Base-by-base conservation (phyloP, 208 protist genomes). In the Porcisia deanei region DNA sequence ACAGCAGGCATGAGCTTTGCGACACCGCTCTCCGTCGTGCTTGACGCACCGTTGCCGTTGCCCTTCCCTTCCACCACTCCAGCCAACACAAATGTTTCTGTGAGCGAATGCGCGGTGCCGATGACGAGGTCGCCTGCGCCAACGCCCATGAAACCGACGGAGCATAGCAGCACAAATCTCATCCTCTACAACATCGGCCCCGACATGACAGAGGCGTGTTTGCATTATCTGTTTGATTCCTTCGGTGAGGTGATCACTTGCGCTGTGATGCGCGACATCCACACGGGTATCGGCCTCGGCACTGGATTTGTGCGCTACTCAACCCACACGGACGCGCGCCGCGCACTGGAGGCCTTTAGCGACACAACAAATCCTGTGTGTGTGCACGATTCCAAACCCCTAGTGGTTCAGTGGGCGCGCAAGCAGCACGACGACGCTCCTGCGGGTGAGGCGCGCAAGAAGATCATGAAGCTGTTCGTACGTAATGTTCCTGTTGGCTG, bases 381-480 rank as follows among this genome's bases (percentile, higher is more conserved):
- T 34, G 34, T 66, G 45, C 41, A 76, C 41, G 76, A 77, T 8
- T 61, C 77, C 1, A 77, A 77, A 39, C 71, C 74, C 43, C 71
- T 97, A 25, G 70, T 76, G 39, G 84, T 93, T 6, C 88, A 96
- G 65, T 96, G 88, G 87, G 92, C 92, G 2, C 79, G 80, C 39
- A 84, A 84, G 80, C 87, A 88, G 72, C 92, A 94, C 83, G 92
- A 96, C 61, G 77, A 76, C 69, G 65, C 79, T 25, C 88, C 90
- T 0, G 80, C 76, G 8, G 55, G 90, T 12, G 82, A 93, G 65
- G 90, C 87, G 52, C 88, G 90, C 8, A 78, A 79, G 47, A 88
- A 88, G 77, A 96, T 95, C 25, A 79, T 80, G 37, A 96, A 96
- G 78, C 80, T 96, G 9, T 96, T 96, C 65, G 86, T 96, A 57